A percentile compares a stretch with the other conserved stretches of the same genome.
Evolutionary conservation across 805 yeast species (phyloP).

Genomic region (Candida namnaoensis): DNA sequence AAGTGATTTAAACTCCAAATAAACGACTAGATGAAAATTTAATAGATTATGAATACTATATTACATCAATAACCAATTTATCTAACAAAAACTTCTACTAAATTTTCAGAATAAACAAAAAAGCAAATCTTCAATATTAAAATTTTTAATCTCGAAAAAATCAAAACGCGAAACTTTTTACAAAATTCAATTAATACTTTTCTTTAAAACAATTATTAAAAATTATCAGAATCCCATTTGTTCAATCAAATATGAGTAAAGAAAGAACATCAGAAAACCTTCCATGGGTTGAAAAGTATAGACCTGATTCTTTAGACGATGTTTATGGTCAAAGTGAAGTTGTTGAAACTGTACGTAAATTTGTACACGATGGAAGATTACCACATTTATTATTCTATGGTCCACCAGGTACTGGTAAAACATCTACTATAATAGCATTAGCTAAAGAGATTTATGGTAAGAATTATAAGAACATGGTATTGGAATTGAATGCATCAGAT

Average conservation of each 20-base stretch:
- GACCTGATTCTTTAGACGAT: slow-evolving; percentile 79
- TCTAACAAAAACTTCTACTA: too few relatives aligned
- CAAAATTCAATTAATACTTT: too few relatives aligned
- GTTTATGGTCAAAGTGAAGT: slow-evolving; percentile 89
- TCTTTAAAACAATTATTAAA: too few relatives aligned
- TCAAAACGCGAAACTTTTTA: too few relatives aligned
- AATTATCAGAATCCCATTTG: too few relatives aligned
- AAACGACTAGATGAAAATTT: too few relatives aligned
- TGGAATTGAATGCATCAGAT: slow-evolving; percentile 93
- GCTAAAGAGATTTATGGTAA: slow-evolving; percentile 86
- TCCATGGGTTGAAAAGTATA: slow-evolving; percentile 81
- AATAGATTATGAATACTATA: too few relatives aligned
- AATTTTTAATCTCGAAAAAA: too few relatives aligned
- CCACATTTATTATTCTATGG: slow-evolving; percentile 95
- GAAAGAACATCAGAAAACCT: slow-evolving; percentile 18
- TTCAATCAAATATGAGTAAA: slow-evolving; percentile 6
- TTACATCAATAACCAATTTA: too few relatives aligned
- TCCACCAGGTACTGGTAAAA: slow-evolving; percentile 93
- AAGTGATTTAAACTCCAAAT: too few relatives aligned
- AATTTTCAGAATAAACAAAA: too few relatives aligned
- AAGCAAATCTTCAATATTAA: too few relatives aligned
- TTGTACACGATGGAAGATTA: slow-evolving; percentile 71
- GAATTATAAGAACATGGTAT: slow-evolving; percentile 76
- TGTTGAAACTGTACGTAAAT: slow-evolving; percentile 75
- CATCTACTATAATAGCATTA: slow-evolving; percentile 80